Evolutionary conservation across 108 stramenopile genomes (phyloP), one percentile per base, ranked within the genome.

Genomic region (Cyclotella choctawhatcheeana): DNA sequence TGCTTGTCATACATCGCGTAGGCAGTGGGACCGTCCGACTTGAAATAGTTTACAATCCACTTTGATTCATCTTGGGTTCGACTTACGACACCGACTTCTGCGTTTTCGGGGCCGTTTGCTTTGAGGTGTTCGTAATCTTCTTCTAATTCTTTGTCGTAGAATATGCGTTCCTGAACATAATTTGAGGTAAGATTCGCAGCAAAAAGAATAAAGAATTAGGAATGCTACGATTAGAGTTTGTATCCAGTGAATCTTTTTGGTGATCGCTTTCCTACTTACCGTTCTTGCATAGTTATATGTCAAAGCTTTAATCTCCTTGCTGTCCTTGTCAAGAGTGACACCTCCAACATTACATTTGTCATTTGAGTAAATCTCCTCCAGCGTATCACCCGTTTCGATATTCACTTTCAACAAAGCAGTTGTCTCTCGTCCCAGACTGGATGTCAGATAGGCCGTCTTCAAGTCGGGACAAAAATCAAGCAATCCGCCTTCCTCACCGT

Each of bases 381-480:
- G 37, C 1, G 82, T 86, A 31, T 78, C 77, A 7, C 85, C 85
- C 5, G 83, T 84, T n/a, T 51, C 50, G 16, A 84, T n/a, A 81
- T 88, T 80, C 25, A 88, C 84, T 35, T 88, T 86, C 34, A 86
- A 53, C 67, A 88, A 71, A 2, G 88, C 88, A 18, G 82, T 85
- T 1, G 88, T 88, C 34, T 88, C 88, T 64, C 88, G 61, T 10
- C 73, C 84, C 18, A 86, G n/a, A 70, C 71, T 82, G 26, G 73
- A 76, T 12, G 76, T 78, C 20, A 88, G 58, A 35, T 82, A 84
- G 20, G 71, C 81, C 21, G 80, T 74, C 34, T 76, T 85, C 45
- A 69, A 54, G 61, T 85, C 81, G 16, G 80, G 67, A 30, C 81
- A 85, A 60, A 86, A 88, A 52, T 78, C 73, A 6, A 88, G 67